Percentiles rank a stretch among this genome's conserved stretches.
These are phyloP conservation scores for Rutstroemia sp. DNA, from an alignment of 2,329 filamentous ascomycete species.

Conservation along the genomic window DNA sequence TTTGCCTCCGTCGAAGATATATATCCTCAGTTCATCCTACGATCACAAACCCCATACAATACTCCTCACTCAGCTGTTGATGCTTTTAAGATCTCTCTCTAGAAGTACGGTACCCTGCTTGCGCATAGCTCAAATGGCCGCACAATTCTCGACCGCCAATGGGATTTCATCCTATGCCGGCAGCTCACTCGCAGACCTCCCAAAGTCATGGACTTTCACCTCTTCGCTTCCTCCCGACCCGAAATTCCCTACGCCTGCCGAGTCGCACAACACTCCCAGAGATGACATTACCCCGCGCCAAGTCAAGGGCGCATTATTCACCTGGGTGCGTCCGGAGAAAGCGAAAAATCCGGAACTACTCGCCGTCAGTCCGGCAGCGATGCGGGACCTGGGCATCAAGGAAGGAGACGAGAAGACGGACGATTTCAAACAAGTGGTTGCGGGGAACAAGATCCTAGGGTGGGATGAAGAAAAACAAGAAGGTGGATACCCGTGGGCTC, in stretches of 20 bases:
- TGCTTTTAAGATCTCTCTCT: slow-evolving; percentile 24
- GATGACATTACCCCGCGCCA: slow-evolving; percentile 70
- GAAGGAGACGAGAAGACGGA: slow-evolving; percentile 60
- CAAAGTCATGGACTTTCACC: slow-evolving; percentile 59
- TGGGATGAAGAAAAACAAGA: slow-evolving; percentile 59
- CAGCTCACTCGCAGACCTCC: slow-evolving; percentile 43
- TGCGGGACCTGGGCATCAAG: slow-evolving; percentile 73
- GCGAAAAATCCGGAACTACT: slow-evolving; percentile 70
- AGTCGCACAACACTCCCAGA: slow-evolving; percentile 75
- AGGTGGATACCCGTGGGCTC: slow-evolving; percentile 91
- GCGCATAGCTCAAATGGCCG: slow-evolving; percentile 38
- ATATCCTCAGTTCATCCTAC: background rate
- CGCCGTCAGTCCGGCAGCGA: slow-evolving; percentile 68
- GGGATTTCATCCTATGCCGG: slow-evolving; percentile 14
- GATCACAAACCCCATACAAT: background rate
- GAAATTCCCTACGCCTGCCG: slow-evolving; percentile 69
- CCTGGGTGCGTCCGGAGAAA: slow-evolving; percentile 77
- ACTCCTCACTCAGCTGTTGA: slow-evolving; percentile 13
- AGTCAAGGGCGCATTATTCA: slow-evolving; percentile 80
- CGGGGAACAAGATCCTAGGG: slow-evolving; percentile 76
- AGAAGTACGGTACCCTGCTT: slow-evolving; percentile 26
- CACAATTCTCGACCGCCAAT: slow-evolving; percentile 30
- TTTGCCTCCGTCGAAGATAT: background rate
- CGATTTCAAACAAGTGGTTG: slow-evolving; percentile 69
- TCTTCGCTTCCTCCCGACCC: slow-evolving; percentile 68